These are phyloP conservation scores for Dendrobium huoshanense DNA, from an alignment of 106 monocot genomes.

Conservation along the genomic window DNA sequence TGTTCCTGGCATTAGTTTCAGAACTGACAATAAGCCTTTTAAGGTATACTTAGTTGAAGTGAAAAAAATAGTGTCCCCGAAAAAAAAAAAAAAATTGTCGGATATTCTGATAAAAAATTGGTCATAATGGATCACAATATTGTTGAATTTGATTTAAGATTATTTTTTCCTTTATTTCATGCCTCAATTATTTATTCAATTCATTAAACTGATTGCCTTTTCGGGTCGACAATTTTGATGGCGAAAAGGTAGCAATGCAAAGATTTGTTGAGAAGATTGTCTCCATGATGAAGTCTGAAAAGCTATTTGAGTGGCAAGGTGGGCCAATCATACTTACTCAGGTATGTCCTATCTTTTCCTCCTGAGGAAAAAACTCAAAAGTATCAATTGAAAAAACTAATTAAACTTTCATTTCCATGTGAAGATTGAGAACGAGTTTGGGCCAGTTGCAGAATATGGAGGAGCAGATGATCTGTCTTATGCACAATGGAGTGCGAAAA, in stretches of 20 bases:
- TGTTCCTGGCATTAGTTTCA: constrained; percentile 75
- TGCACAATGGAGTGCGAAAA: constrained; percentile 64
- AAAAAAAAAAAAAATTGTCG: too few species aligned
- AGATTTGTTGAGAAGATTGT: constrained; percentile 78
- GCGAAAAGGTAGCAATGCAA: constrained; percentile 53
- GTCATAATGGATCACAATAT: too few species aligned
- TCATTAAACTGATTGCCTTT: too few species aligned
- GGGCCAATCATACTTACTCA: constrained; percentile 90
- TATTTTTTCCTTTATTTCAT: too few species aligned
- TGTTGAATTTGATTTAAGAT: too few species aligned
- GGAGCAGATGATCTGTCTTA: constrained; percentile 34
- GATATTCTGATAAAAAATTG: too few species aligned
- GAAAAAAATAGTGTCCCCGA: too few species aligned
- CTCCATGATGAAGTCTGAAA: constrained; percentile 78
- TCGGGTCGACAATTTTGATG: neutral
- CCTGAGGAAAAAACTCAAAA: too few species aligned
- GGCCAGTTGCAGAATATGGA: constrained; percentile 48
- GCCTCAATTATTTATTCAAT: too few species aligned
- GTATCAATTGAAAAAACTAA: too few species aligned
- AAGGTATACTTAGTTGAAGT: constrained; percentile 36
- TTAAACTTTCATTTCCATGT: too few species aligned
- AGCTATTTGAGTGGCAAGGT: constrained; percentile 69
- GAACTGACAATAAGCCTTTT: constrained; percentile 93
- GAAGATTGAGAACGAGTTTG: constrained; percentile 77
- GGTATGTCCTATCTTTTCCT: constrained; percentile 14